Conservation (phyloP, 352 stramenopile species). For the Pythium utonaiense region DNA sequence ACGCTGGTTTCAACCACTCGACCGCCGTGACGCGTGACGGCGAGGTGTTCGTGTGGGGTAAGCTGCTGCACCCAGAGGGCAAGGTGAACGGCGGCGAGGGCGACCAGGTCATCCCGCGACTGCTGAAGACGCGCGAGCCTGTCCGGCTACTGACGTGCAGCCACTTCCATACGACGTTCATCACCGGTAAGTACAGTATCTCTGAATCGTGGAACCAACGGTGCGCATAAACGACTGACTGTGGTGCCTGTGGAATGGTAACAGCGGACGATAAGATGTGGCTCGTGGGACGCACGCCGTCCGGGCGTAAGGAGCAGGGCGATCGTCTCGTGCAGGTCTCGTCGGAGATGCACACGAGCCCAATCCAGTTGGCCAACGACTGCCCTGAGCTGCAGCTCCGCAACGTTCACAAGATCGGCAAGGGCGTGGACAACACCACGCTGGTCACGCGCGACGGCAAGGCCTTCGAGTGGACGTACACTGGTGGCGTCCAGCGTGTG, state of each 20-base stretch:
- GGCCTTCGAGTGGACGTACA: conserved; percentile 75
- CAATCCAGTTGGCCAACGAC: conserved; percentile 62
- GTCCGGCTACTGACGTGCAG: conserved; percentile 72
- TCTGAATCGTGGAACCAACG: too few species aligned
- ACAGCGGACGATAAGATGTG: conserved; percentile 72
- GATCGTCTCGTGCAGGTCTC: conserved; percentile 52
- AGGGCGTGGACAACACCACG: conserved; percentile 70
- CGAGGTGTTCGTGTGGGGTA: conserved; percentile 84
- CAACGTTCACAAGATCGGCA: conserved; percentile 60
- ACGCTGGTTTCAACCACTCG: conserved; percentile 83
- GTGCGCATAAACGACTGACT: too few species aligned
- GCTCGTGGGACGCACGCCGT: conserved; percentile 72
- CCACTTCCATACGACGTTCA: conserved; percentile 81
- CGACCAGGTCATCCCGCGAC: conserved; percentile 71
- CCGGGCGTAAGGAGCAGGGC: conserved; percentile 49
- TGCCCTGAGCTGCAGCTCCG: conserved; percentile 36
- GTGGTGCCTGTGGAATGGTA: background rate
- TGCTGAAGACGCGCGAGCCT: conserved; percentile 63
- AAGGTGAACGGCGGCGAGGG: conserved; percentile 47
- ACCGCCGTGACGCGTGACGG: conserved; percentile 66
- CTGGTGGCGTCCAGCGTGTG: conserved; percentile 46
- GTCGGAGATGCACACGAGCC: conserved; percentile 66
- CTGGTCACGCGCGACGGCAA: conserved; percentile 68
- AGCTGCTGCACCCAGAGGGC: conserved; percentile 68
- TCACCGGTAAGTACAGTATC: too few species aligned